Base-by-base conservation (phyloP, 495 filamentous ascomycete genomes). In the Penicillium silybi region DNA sequence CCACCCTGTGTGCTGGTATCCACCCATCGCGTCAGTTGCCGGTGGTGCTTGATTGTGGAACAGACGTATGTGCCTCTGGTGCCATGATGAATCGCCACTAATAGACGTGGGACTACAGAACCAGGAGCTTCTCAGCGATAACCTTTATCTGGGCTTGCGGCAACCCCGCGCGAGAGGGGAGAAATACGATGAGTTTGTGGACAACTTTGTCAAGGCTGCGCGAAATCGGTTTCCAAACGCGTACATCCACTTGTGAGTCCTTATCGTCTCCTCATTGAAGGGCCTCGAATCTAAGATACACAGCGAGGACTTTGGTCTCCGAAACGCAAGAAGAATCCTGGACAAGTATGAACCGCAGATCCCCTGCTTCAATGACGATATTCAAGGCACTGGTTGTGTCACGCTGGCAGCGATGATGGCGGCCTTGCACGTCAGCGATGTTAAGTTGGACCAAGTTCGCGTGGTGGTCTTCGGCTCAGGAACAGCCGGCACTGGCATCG, bases 291-390 rank as follows among this genome's bases (percentile, higher is more conserved):
- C 58, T 57, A 29, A 49, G 23, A 15, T 20, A 9, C 13, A 3
- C 51, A 74, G 73, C 52, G 80, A 85, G 63, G 81, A 85, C 54
- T 84, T 85, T 61, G 81, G 81, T 13, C 61, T 82, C 3, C 57
- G 54, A 2, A 85, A 85, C 58, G 81, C 81, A 0, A 65, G 85
- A 26, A 76, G 86, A 17, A 81, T 95, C 4, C 73, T 96, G 7
- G 87, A 95, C 49, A 83, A 79, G 29, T 95, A 89, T 56, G 74
- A 82, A 5, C 72, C 83, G 0, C 52, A 85, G 18, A 83, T 95
- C 6, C 74, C 91, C 0, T 95, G 90, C 64, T 93, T 96, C 76
- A 96, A 95, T 53, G 90, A 95, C 46, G 90, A 96, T 67, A 85
- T 96, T 1, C 91, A 96, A 64, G 90, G 90, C 2, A 96, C 91